Percentiles rank a stretch among this genome's conserved stretches.
phyloP scores from a whole-genome alignment of 78 protist genomes.

The Tieghemostelium lacteum region DNA sequence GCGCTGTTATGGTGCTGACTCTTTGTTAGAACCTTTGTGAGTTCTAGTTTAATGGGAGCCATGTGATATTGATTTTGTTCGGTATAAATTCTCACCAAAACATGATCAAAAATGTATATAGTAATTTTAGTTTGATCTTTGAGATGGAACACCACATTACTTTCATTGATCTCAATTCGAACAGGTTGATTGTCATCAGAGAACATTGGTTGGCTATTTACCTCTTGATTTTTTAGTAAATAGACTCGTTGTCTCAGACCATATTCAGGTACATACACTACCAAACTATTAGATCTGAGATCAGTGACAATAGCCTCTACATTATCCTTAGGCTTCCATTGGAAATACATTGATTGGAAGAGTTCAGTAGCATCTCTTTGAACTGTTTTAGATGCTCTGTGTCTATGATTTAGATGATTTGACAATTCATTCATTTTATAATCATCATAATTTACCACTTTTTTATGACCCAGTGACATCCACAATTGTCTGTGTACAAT shows the following conservation, averaged over 20 bases:
- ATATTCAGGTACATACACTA: slow-evolving; percentile 37
- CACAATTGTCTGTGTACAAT: slow-evolving; percentile 78
- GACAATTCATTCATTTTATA: slow-evolving; percentile 26
- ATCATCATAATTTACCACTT: neutral
- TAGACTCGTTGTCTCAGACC: slow-evolving; percentile 32
- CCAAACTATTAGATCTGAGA: slow-evolving; percentile 38
- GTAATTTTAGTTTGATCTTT: neutral
- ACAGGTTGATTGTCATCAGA: neutral
- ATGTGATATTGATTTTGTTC: slow-evolving; percentile 44
- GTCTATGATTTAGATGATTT: slow-evolving; percentile 67
- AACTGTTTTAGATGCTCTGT: slow-evolving; percentile 61
- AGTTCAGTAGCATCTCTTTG: slow-evolving; percentile 79
- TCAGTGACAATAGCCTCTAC: slow-evolving; percentile 57
- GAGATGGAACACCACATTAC: neutral
- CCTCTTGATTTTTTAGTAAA: slow-evolving; percentile 6
- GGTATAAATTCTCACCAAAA: slow-evolving; percentile 34
- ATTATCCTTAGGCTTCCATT: slow-evolving; percentile 7
- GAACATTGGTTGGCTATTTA: neutral
- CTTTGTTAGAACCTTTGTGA: slow-evolving; percentile 1
- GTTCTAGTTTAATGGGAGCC: slow-evolving; percentile 42
- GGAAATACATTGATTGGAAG: slow-evolving; percentile 67
- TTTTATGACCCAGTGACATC: slow-evolving; percentile 24
- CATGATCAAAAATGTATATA: slow-evolving; percentile 37
- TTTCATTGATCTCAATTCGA: neutral
- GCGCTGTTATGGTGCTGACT: no score